phyloP scores from a whole-genome alignment of 2,329 filamentous ascomycete genomes.

The Sporothrix pseudoabietina region DNA sequence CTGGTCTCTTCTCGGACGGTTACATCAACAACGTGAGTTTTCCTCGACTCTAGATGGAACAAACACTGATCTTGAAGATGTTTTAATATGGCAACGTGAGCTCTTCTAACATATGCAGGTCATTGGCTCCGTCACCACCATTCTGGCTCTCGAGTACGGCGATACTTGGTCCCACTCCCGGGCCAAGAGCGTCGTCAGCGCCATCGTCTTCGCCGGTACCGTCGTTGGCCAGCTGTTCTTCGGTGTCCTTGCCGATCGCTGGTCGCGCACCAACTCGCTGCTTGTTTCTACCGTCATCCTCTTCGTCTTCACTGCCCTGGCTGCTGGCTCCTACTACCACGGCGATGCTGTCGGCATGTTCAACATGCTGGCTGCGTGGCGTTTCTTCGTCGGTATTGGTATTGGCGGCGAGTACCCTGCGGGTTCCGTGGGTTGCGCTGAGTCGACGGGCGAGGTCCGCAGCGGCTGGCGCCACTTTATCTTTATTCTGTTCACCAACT shows the following conservation, averaged over 20 bases:
- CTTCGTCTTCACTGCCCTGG: conserved; percentile 79
- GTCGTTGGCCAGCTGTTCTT: conserved; percentile 78
- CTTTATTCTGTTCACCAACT: conserved; percentile 67
- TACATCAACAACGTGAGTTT: conserved; percentile 77
- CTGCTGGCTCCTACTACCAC: conserved; percentile 73
- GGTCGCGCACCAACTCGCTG: conserved; percentile 80
- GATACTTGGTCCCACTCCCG: conserved; percentile 67
- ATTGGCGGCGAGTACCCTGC: conserved; percentile 82
- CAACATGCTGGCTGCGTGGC: conserved; percentile 74
- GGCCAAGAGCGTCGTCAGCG: conserved; percentile 72
- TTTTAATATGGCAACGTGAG: background rate
- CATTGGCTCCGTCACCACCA: conserved; percentile 83
- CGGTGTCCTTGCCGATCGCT: conserved; percentile 79
- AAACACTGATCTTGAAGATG: background rate
- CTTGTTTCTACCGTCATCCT: conserved; percentile 80
- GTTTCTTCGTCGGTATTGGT: conserved; percentile 79
- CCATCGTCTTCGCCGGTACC: conserved; percentile 84
- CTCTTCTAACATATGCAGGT: conserved; percentile 53
- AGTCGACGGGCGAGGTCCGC: conserved; percentile 81
- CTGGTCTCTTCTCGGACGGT: conserved; percentile 87
- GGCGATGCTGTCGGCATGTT: conserved; percentile 72
- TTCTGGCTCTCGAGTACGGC: conserved; percentile 69
- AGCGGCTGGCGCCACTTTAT: conserved; percentile 80
- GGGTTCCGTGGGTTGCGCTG: conserved; percentile 80
- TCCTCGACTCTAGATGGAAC: background rate